Evolutionary conservation across 2,329 filamentous ascomycete species (phyloP), one percentile per base, ranked within the genome.

Genomic region (Stagonosporopsis rhizophila): DNA sequence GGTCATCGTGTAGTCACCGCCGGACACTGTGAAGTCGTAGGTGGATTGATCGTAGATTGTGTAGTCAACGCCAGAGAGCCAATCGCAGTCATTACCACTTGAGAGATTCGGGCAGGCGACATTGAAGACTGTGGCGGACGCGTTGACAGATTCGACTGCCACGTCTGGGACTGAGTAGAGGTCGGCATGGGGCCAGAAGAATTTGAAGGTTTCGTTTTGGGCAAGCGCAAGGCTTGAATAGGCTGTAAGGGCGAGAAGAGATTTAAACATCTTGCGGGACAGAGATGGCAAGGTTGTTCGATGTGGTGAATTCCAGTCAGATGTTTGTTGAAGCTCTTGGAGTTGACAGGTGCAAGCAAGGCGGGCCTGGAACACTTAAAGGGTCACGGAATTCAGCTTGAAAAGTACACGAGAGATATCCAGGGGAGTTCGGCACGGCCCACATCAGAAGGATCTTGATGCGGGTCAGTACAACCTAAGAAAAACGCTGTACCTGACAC

Each of bases 1-100:
- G 3, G 38, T 42, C 5, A 50, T 9, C 28, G 39, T 12, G n/a
- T 44, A 44, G 2, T 9, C 23, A 5, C 17, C 15, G n/a, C 32
- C 32, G 3, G 47, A 37, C 47, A 37, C 37, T 17, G 47, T 51
- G 7, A 30, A 38, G 19, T 50, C 47, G 22, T 37, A 50, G n/a
- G 38, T 37, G 4, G 39, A 42, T 20, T 28, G 12, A 11, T 50
- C 14, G n/a, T 35, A 27, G 39, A 50, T 50, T 7, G 28, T 44
- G 39, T 37, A 42, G 17, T 50, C 22, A n/a, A 50, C 11, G 22
- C 35, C 45, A 6, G 14, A 15, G 2, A 20, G 14, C 46, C 46
- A 50, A 30, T 51, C 30, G 25, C 40, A 45, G 7, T 12, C 25
- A 6, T 12, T 14, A 1, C 6, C 15, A 11, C 17, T 22, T 17